Evolutionary conservation across 73 alveolate species (phyloP), one percentile per base, ranked within the genome.

Genomic region (Loxodes magnus): DNA sequence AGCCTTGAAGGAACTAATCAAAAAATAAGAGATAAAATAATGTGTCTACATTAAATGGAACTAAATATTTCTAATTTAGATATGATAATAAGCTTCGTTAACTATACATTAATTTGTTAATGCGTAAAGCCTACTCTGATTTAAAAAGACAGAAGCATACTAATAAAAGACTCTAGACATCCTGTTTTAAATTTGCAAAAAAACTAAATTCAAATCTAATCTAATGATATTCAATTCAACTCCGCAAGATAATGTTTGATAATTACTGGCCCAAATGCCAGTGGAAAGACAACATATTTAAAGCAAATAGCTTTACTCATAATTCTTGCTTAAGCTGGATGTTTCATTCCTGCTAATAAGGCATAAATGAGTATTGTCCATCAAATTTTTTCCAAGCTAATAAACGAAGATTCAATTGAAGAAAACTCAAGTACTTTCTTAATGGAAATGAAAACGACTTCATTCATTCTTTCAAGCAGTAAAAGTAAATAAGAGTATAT

Each of bases 241-340:
- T n/a, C 5, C 2, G 15, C 34, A 21, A 12, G 14, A 7, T 46
- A 20, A 7, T 25, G 26, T 2, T 30, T 34, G n/a, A 12, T 71
- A 17, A 20, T 92, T 44, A 88, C 97, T 17, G 97, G 99, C 9
- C 97, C 95, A 17, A 92, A 92, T 60, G 82, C 88, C 95, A 95
- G 96, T 28, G 99, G 99, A 15, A 92, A 92, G 69, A 79, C 96
- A 2, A 89, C 97, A 21, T 71, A 76, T 28, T 48, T 92, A 34
- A 68, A 96, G 56, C 72, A 79, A 51, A 80, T 75, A 17, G 92
- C 97, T 41, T 37, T 92, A 1, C 50, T 80, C 4, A 71, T 88
- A 9, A 76, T 92, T 17, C 60, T 92, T 37, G 92, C 95, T 3
- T 84, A 89, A 63, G 60, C 87, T 14, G 99, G 99, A 5, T 85